Percentiles rank a stretch among this genome's conserved stretches.
phyloP scores from a whole-genome alignment of 768 basidiomycete species.

The Ramaria rubella region DNA sequence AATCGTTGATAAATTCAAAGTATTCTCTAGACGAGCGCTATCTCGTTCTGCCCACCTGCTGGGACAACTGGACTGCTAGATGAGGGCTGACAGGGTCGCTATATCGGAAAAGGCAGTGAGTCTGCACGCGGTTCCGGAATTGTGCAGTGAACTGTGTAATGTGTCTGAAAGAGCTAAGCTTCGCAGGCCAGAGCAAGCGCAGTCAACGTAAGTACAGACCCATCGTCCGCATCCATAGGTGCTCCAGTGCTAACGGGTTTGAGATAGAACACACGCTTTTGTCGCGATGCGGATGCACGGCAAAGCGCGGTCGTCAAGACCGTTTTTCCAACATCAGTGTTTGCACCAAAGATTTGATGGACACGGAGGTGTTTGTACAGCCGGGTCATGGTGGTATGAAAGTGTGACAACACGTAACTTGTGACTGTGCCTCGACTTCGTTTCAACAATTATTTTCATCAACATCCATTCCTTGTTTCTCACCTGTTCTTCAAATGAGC shows the following conservation, averaged over 20 bases:
- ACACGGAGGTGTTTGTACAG: constrained; percentile 81
- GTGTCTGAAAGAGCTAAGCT: background rate
- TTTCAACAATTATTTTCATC: background rate
- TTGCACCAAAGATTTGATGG: constrained; percentile 91
- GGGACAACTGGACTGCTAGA: constrained; percentile 54
- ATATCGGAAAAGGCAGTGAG: constrained; percentile 76
- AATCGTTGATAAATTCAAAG: constrained; percentile 8
- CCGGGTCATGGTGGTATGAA: constrained; percentile 60
- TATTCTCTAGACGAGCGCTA: background rate
- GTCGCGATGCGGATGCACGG: constrained; percentile 59
- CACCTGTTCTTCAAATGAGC: background rate
- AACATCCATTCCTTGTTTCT: background rate
- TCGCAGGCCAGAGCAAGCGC: background rate
- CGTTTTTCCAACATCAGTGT: constrained; percentile 95
- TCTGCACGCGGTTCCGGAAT: constrained; percentile 31
- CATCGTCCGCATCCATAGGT: constrained; percentile 73
- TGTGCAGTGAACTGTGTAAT: background rate
- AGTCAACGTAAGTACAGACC: constrained; percentile 40
- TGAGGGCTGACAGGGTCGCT: constrained; percentile 92
- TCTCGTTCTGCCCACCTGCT: constrained; percentile 27
- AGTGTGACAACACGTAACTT: background rate
- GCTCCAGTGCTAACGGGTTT: constrained; percentile 93
- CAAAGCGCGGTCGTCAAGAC: constrained; percentile 81
- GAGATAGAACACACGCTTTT: constrained; percentile 55
- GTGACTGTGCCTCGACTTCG: background rate